A percentile compares a stretch with the other conserved stretches of the same genome.
These are phyloP conservation scores for Blastobotrys proliferans DNA, from an alignment of 1,139 yeast species.

Conservation along the genomic window DNA sequence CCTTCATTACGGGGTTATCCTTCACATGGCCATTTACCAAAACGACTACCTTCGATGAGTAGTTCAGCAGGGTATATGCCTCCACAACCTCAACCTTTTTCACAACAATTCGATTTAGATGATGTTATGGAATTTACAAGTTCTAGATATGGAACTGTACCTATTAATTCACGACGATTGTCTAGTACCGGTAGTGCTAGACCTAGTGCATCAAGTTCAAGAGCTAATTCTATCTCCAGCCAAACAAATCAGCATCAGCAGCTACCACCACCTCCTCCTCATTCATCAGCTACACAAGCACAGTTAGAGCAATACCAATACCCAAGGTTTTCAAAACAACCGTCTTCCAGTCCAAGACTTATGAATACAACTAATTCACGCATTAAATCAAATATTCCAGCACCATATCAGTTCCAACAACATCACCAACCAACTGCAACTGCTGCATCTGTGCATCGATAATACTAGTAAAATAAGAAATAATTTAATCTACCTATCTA, in stretches of 20 bases:
- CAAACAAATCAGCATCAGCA: neutral
- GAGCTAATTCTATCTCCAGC: slow-evolving; percentile 18
- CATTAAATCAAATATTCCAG: neutral
- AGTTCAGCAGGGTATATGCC: too few relatives aligned
- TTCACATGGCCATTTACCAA: too few relatives aligned
- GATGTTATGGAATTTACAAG: slow-evolving; percentile 23
- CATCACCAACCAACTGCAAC: neutral
- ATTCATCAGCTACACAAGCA: neutral
- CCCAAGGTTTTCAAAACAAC: neutral
- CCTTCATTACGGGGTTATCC: neutral
- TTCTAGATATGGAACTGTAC: slow-evolving; percentile 23
- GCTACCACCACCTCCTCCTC: neutral
- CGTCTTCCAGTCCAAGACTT: too few relatives aligned
- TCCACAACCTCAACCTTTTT: slow-evolving; percentile 18
- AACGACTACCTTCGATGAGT: neutral
- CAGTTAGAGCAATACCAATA: neutral
- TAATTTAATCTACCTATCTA: too few relatives aligned
- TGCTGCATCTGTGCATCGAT: neutral
- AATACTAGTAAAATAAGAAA: neutral
- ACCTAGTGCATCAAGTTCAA: slow-evolving; percentile 16
- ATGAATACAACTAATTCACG: neutral
- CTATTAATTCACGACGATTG: slow-evolving; percentile 18
- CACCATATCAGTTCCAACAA: neutral
- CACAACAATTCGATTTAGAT: slow-evolving; percentile 32
- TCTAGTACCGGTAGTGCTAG: slow-evolving; percentile 11